These are phyloP conservation scores for Francoa sonchifolia DNA, from an alignment of 441 rosid species.

Conservation along the genomic window DNA sequence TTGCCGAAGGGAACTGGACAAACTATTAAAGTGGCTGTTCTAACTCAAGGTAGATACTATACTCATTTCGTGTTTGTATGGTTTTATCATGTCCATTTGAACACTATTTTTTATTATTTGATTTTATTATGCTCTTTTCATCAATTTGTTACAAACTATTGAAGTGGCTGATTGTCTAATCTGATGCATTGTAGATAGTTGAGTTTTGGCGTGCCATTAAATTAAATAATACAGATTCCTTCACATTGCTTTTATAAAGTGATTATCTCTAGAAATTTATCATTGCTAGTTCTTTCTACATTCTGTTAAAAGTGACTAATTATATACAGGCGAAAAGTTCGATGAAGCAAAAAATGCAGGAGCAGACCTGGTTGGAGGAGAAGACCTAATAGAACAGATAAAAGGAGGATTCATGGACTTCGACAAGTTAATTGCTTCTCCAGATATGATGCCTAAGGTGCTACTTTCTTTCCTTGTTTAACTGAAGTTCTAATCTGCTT, in stretches of 20 bases:
- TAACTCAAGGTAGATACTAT: constrained; percentile 68
- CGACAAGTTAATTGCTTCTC: constrained; percentile 93
- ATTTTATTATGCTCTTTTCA: too few relatives aligned
- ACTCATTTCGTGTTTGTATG: neutral
- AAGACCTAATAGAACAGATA: constrained; percentile 81
- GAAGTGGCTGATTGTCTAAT: too few relatives aligned
- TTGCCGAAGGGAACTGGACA: constrained; percentile 97
- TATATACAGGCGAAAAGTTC: constrained; percentile 71
- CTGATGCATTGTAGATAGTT: too few relatives aligned
- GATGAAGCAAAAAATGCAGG: constrained; percentile 99
- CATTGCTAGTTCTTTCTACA: too few relatives aligned
- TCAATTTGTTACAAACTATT: too few relatives aligned
- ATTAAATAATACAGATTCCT: too few relatives aligned
- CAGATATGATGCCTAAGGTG: constrained; percentile 99
- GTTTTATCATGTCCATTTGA: too few relatives aligned
- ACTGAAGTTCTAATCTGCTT: neutral
- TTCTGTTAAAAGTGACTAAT: too few relatives aligned
- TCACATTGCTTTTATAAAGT: too few relatives aligned
- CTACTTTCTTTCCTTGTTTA: constrained; percentile 13
- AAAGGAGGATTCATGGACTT: constrained; percentile 97
- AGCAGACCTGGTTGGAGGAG: constrained; percentile 96
- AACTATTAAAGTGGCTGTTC: constrained; percentile 86
- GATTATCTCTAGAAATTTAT: too few relatives aligned
- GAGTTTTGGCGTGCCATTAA: too few relatives aligned
- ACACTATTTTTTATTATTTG: too few relatives aligned